These are phyloP conservation scores for Balansia obtecta DNA, from an alignment of 2,329 filamentous ascomycete species.

Conservation along the genomic window DNA sequence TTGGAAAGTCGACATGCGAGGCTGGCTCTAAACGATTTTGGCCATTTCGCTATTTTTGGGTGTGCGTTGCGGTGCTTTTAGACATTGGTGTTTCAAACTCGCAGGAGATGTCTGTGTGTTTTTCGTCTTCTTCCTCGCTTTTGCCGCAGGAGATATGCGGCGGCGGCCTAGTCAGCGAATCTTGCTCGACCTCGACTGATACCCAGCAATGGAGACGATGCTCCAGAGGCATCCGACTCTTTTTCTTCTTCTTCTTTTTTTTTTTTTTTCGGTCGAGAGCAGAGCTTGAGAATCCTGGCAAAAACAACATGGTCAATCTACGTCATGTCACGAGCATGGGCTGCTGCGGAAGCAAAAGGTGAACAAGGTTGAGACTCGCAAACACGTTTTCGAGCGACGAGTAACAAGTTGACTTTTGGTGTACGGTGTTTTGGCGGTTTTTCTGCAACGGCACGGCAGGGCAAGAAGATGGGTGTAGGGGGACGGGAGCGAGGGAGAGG, in stretches of 20 bases:
- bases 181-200: constrained; percentile 10
- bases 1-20: constrained; percentile 6
- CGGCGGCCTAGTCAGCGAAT: background rate
- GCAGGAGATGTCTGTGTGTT: constrained; percentile 8
- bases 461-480: background rate
- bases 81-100: constrained; percentile 9
- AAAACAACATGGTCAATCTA: background rate
- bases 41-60: constrained; percentile 1
- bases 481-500: too few species aligned
- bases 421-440: constrained; percentile 2
- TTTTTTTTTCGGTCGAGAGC: too few species aligned
- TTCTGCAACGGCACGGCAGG: background rate
- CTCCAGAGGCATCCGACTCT: background rate
- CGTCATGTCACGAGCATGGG: background rate
- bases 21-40: background rate
- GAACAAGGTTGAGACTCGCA: background rate
- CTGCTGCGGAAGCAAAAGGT: background rate
- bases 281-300: background rate
- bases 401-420: background rate
- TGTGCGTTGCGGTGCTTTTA: background rate
- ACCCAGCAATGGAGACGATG: constrained; percentile 7
- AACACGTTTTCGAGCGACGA: background rate
- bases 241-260: too few species aligned
- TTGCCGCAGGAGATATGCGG: background rate
- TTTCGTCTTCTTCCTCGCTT: background rate